Evolutionary conservation across 2,329 filamentous ascomycete species (phyloP).

Genomic region (Phialophora tarda): DNA sequence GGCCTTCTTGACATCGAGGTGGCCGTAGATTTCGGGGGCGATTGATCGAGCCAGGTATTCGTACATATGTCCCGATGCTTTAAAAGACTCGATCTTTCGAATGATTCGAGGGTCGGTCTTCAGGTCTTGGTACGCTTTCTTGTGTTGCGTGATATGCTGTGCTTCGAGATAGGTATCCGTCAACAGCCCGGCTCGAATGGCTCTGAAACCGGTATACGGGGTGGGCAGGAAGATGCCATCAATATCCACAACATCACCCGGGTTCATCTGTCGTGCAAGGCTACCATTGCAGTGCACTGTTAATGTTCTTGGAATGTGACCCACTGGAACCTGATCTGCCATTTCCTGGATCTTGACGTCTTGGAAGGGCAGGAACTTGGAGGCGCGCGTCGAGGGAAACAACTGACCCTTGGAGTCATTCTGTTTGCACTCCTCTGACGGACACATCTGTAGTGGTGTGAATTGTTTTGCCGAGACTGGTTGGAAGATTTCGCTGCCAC

Average conservation of each 20-base stretch:
- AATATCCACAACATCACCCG: constrained; percentile 91
- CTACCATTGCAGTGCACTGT: constrained; percentile 89
- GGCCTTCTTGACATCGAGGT: constrained; percentile 97
- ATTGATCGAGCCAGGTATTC: constrained; percentile 96
- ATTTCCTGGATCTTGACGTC: constrained; percentile 99
- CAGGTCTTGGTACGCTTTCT: constrained; percentile 96
- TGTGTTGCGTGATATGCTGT: constrained; percentile 92
- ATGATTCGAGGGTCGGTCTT: constrained; percentile 79
- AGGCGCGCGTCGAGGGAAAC: constrained; percentile 91
- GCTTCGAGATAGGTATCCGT: constrained; percentile 98
- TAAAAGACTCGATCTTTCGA: constrained; percentile 82
- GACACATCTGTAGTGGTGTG: constrained; percentile 82
- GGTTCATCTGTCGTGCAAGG: constrained; percentile 83
- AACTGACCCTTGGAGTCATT: constrained; percentile 95
- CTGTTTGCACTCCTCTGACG: constrained; percentile 83
- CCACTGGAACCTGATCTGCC: constrained; percentile 98
- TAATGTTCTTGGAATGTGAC: constrained; percentile 90
- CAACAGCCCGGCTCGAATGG: constrained; percentile 91
- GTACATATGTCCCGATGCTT: constrained; percentile 87
- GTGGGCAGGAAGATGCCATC: constrained; percentile 96
- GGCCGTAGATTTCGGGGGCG: constrained; percentile 94
- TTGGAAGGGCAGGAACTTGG: constrained; percentile 96
- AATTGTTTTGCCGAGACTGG: constrained; percentile 91
- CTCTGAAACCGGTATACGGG: constrained; percentile 98
- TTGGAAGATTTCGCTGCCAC: constrained; percentile 97